Conservation (phyloP, 805 yeast genomes). For the Saccharomycopsis selenospora region DNA sequence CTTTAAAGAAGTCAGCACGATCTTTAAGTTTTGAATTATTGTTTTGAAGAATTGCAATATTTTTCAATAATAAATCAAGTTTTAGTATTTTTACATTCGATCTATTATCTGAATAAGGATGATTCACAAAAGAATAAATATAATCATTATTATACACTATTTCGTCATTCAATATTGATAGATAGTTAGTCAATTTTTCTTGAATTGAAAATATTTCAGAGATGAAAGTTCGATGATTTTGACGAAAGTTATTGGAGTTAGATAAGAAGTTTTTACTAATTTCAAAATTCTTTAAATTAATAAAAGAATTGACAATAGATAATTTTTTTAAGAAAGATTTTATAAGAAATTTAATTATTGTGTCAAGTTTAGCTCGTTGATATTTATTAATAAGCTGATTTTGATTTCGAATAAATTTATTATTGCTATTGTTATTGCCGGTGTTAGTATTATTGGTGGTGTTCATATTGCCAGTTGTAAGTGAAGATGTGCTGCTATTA, state of each 20-base stretch:
- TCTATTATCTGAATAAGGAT: background rate
- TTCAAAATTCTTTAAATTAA: conserved; percentile 16
- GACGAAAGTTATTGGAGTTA: conserved; percentile 16
- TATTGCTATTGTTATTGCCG: background rate
- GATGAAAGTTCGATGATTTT: conserved; percentile 11
- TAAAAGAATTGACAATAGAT: conserved; percentile 8
- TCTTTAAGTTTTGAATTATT: conserved; percentile 7
- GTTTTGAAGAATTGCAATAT: background rate
- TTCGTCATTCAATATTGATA: background rate
- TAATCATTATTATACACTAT: background rate
- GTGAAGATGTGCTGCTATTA: background rate
- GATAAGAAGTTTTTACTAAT: conserved; percentile 11
- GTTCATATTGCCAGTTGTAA: background rate
- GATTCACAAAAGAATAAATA: background rate
- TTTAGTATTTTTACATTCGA: conserved; percentile 7
- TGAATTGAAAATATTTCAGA: conserved; percentile 10
- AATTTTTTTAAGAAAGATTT: conserved; percentile 5
- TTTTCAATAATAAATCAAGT: conserved; percentile 9
- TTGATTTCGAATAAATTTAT: background rate
- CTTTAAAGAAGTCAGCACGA: conserved; percentile 7
- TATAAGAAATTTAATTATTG: conserved; percentile 4
- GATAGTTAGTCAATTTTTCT: conserved; percentile 8
- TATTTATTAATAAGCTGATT: background rate
- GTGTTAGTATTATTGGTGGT: background rate
- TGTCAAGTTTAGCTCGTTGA: background rate